Evolutionary conservation across 2,329 filamentous ascomycete species (phyloP).

Genomic region (Pseudocercospora crystallina): DNA sequence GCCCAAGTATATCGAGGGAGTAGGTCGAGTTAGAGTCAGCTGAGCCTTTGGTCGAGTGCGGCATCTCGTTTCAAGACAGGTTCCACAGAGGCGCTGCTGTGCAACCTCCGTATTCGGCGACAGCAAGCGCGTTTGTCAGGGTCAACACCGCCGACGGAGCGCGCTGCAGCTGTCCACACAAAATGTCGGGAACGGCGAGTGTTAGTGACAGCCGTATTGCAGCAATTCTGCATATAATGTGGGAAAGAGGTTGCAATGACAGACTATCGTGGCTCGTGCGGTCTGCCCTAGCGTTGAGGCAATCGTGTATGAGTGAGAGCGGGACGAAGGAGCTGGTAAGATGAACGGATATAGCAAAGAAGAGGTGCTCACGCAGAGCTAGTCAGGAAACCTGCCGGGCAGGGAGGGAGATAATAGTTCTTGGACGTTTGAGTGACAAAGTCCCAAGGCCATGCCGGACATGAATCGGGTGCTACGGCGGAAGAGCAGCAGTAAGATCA

Average conservation of each 20-base stretch:
- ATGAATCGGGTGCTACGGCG: neutral
- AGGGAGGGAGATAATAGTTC: neutral
- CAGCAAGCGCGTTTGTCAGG: constrained; percentile 1
- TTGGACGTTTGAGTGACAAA: constrained; percentile 1
- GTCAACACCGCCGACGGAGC: constrained; percentile 8
- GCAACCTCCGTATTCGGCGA: constrained; percentile 11
- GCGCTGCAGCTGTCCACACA: constrained; percentile 7
- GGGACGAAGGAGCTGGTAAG: too few species aligned
- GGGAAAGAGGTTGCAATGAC: too few species aligned
- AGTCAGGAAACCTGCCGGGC: too few species aligned
- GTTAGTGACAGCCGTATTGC: too few species aligned
- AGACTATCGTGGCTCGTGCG: too few species aligned
- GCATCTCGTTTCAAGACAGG: constrained; percentile 18
- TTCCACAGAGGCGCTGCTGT: constrained; percentile 7
- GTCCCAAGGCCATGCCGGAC: constrained; percentile 3
- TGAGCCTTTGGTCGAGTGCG: constrained; percentile 15
- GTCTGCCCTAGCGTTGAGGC: too few species aligned
- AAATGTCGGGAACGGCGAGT: neutral
- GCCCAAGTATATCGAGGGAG: constrained; percentile 6
- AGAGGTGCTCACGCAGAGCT: neutral
- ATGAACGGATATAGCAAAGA: neutral
- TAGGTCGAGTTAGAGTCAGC: constrained; percentile 14
- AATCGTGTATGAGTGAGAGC: too few species aligned
- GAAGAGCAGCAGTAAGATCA: too few species aligned
- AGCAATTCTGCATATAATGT: too few species aligned